phyloP scores from a whole-genome alignment of 2,329 filamentous ascomycete species.

The Arthrobotrys pseudoclavata region DNA sequence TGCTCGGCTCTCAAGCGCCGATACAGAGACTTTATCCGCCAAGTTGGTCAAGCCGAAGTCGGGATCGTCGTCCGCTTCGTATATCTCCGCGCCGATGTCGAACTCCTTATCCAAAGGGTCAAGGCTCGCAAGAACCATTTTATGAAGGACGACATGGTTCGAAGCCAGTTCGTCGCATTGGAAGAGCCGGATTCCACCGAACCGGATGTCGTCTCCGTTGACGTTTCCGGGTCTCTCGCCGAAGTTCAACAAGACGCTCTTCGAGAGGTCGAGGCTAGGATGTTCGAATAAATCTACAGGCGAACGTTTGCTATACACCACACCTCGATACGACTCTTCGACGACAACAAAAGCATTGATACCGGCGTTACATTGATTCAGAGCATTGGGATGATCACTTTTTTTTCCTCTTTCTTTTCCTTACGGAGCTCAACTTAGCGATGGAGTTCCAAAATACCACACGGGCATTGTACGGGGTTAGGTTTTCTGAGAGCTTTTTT shows the following conservation, averaged over 20 bases:
- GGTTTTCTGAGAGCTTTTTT: constrained; percentile 32
- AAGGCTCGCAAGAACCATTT: constrained; percentile 83
- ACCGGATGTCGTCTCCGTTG: constrained; percentile 78
- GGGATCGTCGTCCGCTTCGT: constrained; percentile 89
- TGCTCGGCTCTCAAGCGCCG: constrained; percentile 97
- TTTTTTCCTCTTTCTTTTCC: constrained; percentile 11
- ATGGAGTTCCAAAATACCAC: constrained; percentile 60
- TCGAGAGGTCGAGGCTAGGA: constrained; percentile 45
- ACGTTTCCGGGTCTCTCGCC: constrained; percentile 74
- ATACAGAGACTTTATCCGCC: constrained; percentile 91
- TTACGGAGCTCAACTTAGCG: constrained; percentile 45
- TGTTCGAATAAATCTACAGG: constrained; percentile 42
- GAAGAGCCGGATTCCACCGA: constrained; percentile 82
- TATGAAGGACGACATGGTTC: constrained; percentile 96
- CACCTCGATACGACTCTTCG: constrained; percentile 24
- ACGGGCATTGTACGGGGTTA: constrained; percentile 48
- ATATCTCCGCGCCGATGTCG: constrained; percentile 84
- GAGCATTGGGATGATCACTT: constrained; percentile 12
- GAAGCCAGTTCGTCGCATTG: constrained; percentile 89
- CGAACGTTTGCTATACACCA: background rate
- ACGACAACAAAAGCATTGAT: constrained; percentile 57
- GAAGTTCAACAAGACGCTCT: constrained; percentile 68
- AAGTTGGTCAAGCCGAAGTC: constrained; percentile 81
- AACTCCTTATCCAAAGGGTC: constrained; percentile 81
- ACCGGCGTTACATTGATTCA: constrained; percentile 46